Conservation (phyloP, 2,329 filamentous ascomycete genomes). For the Albifimbria verrucaria region DNA sequence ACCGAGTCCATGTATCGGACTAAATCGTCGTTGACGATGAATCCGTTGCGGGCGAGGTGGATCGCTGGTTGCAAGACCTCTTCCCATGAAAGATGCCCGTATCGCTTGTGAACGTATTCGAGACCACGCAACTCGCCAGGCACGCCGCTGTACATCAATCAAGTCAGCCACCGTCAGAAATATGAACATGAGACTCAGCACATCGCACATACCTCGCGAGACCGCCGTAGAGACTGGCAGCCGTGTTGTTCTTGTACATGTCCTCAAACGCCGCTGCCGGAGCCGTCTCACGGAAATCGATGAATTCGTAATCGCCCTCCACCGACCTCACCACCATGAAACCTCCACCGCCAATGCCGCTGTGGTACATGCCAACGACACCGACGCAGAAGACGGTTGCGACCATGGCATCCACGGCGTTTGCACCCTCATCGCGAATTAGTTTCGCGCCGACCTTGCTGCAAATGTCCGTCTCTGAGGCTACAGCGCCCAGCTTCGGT, state of each 20-base stretch:
- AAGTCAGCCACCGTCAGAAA: fast-evolving
- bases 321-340: constrained; percentile 69
- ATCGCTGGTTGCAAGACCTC: constrained; percentile 68
- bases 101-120: constrained; percentile 68
- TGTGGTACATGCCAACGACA: constrained; percentile 62
- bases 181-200: fast-evolving
- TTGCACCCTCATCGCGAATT: constrained; percentile 55
- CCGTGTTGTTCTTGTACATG: constrained; percentile 73
- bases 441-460: constrained; percentile 56
- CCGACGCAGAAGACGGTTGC: constrained; percentile 64
- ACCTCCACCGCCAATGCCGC: constrained; percentile 73
- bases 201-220: constrained; percentile 62
- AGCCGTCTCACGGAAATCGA: constrained; percentile 84
- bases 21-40: constrained; percentile 68
- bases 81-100: constrained; percentile 63
- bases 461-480: constrained; percentile 58
- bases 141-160: constrained; percentile 45
- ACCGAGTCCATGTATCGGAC: constrained; percentile 62
- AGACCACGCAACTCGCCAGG: constrained; percentile 71
- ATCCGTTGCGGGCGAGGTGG: constrained; percentile 68
- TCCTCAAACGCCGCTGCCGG: constrained; percentile 74
- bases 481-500: constrained; percentile 52
- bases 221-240: constrained; percentile 64
- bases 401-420: constrained; percentile 64
- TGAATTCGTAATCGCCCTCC: constrained; percentile 69